A percentile compares a stretch with the other conserved stretches of the same genome.
phyloP scores from a whole-genome alignment of 257 asterid species.

The Petunia axillaris region DNA sequence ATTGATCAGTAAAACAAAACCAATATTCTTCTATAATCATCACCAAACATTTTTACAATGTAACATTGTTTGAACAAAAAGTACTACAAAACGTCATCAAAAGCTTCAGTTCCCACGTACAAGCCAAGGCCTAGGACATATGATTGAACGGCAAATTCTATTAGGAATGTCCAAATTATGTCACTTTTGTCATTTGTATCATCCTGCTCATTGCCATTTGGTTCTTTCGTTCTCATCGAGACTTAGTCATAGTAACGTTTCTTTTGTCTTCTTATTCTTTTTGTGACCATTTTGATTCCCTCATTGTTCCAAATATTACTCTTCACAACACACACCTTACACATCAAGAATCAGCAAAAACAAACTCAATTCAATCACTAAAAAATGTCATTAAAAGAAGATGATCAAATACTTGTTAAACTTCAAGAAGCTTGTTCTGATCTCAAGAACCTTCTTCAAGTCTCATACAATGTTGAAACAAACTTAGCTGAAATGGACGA shows the following conservation, averaged over 20 bases:
- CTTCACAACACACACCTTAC: not conserved
- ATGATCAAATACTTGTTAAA: slow-evolving; percentile 43
- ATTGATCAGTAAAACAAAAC: no score
- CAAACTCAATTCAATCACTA: not conserved
- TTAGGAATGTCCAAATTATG: not conserved
- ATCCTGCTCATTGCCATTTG: slow-evolving; percentile 31
- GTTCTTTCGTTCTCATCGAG: slow-evolving; percentile 36
- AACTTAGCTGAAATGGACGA: slow-evolving; percentile 46
- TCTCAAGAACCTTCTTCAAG: slow-evolving; percentile 49
- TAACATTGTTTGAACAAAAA: no score
- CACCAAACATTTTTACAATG: no score
- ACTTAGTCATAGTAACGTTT: not conserved
- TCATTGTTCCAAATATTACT: not conserved
- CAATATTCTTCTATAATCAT: no score
- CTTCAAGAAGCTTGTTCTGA: slow-evolving; percentile 49
- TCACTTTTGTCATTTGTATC: slow-evolving; percentile 9
- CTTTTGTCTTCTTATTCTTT: slow-evolving; percentile 16
- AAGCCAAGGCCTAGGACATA: not conserved
- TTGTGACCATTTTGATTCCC: slow-evolving; percentile 14
- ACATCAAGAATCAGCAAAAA: not conserved
- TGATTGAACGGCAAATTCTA: slow-evolving; percentile 8
- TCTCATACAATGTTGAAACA: slow-evolving; percentile 44
- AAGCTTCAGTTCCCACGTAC: not conserved
- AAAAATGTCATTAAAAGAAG: slow-evolving; percentile 32
- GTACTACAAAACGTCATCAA: not conserved